Evolutionary conservation across 2,329 filamentous ascomycete genomes (phyloP), one percentile per base, ranked within the genome.

Genomic region (Monilinia fructigena): DNA sequence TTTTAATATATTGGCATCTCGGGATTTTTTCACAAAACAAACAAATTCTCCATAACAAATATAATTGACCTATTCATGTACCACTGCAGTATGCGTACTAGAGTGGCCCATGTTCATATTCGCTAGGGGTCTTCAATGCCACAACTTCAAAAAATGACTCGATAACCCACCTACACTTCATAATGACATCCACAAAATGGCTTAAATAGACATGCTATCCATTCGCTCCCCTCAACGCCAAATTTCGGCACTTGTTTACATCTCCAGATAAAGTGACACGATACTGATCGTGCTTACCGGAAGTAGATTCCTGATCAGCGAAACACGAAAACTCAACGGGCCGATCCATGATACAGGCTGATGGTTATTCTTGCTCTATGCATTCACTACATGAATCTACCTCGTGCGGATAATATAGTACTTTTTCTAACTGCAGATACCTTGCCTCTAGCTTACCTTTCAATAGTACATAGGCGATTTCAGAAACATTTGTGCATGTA

Each of bases 331-430:
- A 12, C 31, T 54, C 18, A 42, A 59, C 47, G 59, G 59, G 59
- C 59, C 59, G 59, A 62, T 62, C 59, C 31, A 23, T 62, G 47
- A 62, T 14, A 38, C 23, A 62, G 59, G 59, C 31, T 54, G 47
- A 20, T 18, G 31, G 7, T 38, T 52, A 50, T 62, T 20, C n/a
- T 38, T 50, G 18, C 20, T 35, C 12, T 0, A 38, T 48, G 10
- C 42, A 52, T 26, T 38, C 4, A 35, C 6, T 53, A 40, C 45
- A 23, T 42, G 40, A 42, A 42, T 42, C 40, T 42, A 5, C 20
- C 18, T n/a, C 11, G 11, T 42, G 23, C 11, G 23, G 18, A 58
- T 11, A 26, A 31, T 28, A 12, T 7, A 18, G 26, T n/a, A 23
- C 20, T n/a, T 26, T 31, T 40, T 40, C 38, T 16, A 47, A 59